Evolutionary conservation across 2,329 filamentous ascomycete genomes (phyloP).

Genomic region (Onygena corvina): DNA sequence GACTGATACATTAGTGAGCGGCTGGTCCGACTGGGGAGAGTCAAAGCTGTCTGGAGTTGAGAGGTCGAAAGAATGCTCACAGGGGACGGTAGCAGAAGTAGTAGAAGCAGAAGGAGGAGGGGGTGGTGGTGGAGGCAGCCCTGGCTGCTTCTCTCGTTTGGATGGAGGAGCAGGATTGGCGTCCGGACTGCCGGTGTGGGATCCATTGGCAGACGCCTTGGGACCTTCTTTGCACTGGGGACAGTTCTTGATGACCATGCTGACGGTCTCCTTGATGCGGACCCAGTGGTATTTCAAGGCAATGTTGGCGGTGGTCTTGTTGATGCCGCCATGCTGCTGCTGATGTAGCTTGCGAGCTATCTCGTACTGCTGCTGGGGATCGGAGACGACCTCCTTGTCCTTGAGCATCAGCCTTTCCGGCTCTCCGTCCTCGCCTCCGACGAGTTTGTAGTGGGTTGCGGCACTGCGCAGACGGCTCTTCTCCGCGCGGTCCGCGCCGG

Average conservation of each 20-base stretch:
- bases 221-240: slow-evolving; percentile 71
- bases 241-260: slow-evolving; percentile 86
- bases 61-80: slow-evolving; percentile 11
- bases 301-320: slow-evolving; percentile 92
- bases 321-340: slow-evolving; percentile 77
- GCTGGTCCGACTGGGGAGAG: slow-evolving; percentile 12
- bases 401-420: slow-evolving; percentile 82
- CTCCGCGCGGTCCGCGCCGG: slow-evolving; percentile 84
- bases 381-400: slow-evolving; percentile 91
- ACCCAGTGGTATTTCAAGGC: slow-evolving; percentile 96
- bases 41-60: slow-evolving; percentile 12
- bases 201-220: slow-evolving; percentile 39
- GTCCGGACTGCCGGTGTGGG: slow-evolving; percentile 10
- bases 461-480: slow-evolving; percentile 89
- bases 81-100: slow-evolving; percentile 10
- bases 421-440: slow-evolving; percentile 38
- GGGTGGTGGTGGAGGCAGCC: too few species aligned
- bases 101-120: too few species aligned
- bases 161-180: slow-evolving; percentile 11
- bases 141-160: slow-evolving; percentile 16
- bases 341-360: slow-evolving; percentile 70
- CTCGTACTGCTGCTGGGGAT: slow-evolving; percentile 79
- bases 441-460: slow-evolving; percentile 85
- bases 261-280: slow-evolving; percentile 93
- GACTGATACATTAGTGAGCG: slow-evolving; percentile 11